Evolutionary conservation across 345 rosid species (phyloP), one percentile per base, ranked within the genome.

Genomic region (Brassica cretica): DNA sequence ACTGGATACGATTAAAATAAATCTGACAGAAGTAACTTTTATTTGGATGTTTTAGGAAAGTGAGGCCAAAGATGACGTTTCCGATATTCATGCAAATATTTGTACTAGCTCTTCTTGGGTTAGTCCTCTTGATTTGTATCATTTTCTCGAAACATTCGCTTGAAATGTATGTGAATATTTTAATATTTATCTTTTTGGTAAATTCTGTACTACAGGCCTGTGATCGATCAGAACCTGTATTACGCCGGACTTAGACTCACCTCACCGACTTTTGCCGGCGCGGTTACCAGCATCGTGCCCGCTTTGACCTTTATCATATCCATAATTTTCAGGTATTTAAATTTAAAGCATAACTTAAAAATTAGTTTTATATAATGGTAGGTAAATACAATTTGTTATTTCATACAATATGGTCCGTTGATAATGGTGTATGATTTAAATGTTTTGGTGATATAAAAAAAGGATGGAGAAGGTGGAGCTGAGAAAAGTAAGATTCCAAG

Each of bases 261-360:
- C 1, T 92, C 97, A 24, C 93, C 98, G 6, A 90, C 95, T 30
- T 94, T 92, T 81, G 87, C 98, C 15, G 90, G 97, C 72, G 97
- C 97, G 53, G 83, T 91, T 89, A 91, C 92, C 78, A 92, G 85
- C 78, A 89, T 92, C 86, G 88, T 94, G 25, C 98, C 98, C 68
- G 93, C 95, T n/a, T 89, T 94, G 88, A 92, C 97, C 8, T 90
- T 92, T 71, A 83, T 92, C 41, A 89, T 94, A 89, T 95, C 98
- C 66, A 82, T 85, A 70, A 65, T 84, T 46, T 83, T 14, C 85
- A 76, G 90, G 87, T 85, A 80, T 64, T 16, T 35, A 73, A 44
- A 25, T 14, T 37, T 72, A 8, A 56, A 37, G 18, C 18, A 56
- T 10, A 15, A 14, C 9, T 61, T 60, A 8, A 33, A 21, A 51